Evolutionary conservation across 1,139 yeast genomes (phyloP).

Genomic region (Yamadazyma trypodendri): DNA sequence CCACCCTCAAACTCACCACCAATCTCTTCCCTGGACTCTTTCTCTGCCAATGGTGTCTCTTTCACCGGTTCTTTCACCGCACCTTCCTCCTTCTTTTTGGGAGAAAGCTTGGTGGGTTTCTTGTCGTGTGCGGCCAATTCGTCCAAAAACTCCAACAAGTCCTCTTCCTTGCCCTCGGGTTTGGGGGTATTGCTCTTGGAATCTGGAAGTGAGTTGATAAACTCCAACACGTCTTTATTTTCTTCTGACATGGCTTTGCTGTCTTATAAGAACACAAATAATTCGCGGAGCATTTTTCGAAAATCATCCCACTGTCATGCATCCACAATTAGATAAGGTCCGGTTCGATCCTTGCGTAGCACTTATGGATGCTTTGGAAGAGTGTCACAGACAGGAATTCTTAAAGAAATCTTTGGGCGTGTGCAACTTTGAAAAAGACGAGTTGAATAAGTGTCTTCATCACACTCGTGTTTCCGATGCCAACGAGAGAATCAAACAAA

Average conservation of each 20-base stretch:
- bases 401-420: slow-evolving; percentile 75
- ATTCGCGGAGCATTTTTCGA: neutral
- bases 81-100: slow-evolving; percentile 10
- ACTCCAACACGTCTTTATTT: slow-evolving; percentile 79
- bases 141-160: slow-evolving; percentile 82
- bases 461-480: slow-evolving; percentile 71
- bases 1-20: too few species aligned
- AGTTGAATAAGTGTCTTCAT: slow-evolving; percentile 74
- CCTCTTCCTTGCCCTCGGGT: slow-evolving; percentile 57
- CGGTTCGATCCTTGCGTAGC: slow-evolving; percentile 65
- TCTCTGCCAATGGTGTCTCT: neutral
- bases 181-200: slow-evolving; percentile 43
- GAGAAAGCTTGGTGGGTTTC: slow-evolving; percentile 11
- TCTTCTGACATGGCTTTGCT: slow-evolving; percentile 5
- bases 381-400: slow-evolving; percentile 78
- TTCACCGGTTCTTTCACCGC: neutral
- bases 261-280: neutral
- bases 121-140: slow-evolving; percentile 60
- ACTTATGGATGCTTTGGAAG: slow-evolving; percentile 83
- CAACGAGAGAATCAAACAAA: slow-evolving; percentile 56
- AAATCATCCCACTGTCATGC: slow-evolving; percentile 26
- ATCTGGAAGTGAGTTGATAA: slow-evolving; percentile 85
- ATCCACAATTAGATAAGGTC: slow-evolving; percentile 47
- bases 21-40: slow-evolving; percentile 8
- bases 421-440: slow-evolving; percentile 84